These are phyloP conservation scores for Suillus ampliporus DNA, from an alignment of 768 basidiomycete genomes.

Conservation along the genomic window DNA sequence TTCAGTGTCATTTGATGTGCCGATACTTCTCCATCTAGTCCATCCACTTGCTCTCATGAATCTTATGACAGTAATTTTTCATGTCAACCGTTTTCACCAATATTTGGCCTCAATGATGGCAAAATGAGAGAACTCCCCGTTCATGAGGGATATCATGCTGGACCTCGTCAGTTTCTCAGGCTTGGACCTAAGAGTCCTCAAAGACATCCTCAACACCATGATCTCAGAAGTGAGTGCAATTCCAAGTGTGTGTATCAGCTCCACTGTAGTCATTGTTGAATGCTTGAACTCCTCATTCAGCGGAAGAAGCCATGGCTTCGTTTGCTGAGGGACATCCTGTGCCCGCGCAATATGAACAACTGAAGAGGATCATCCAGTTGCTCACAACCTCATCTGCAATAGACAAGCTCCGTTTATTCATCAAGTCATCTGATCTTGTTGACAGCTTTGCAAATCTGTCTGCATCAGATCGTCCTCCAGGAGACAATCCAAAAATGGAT, in stretches of 20 bases:
- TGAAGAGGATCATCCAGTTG: conserved; percentile 51
- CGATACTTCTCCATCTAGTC: conserved; percentile 60
- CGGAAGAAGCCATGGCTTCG: conserved; percentile 53
- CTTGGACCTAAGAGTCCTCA: conserved; percentile 60
- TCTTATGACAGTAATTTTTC: conserved; percentile 52
- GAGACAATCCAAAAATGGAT: conserved; percentile 52
- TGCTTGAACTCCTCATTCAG: conserved; percentile 40
- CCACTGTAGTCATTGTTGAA: neutral
- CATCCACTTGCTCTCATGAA: conserved; percentile 67
- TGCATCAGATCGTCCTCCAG: conserved; percentile 41
- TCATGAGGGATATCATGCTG: conserved; percentile 64
- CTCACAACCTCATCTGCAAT: conserved; percentile 57
- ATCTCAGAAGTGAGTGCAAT: conserved; percentile 26
- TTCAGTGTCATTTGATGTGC: conserved; percentile 34
- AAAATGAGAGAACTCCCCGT: conserved; percentile 64
- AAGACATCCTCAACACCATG: conserved; percentile 50
- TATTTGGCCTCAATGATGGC: conserved; percentile 59
- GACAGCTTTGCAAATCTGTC: conserved; percentile 59
- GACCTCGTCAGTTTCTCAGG: conserved; percentile 72
- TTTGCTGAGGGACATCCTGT: conserved; percentile 67
- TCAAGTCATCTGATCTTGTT: conserved; percentile 74
- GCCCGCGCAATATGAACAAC: conserved; percentile 45
- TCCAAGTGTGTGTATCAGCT: conserved; percentile 23
- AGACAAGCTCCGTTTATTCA: conserved; percentile 70
- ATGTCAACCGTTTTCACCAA: conserved; percentile 63